Conservation (phyloP, 495 filamentous ascomycete genomes). For the Daldinia concentrica region DNA sequence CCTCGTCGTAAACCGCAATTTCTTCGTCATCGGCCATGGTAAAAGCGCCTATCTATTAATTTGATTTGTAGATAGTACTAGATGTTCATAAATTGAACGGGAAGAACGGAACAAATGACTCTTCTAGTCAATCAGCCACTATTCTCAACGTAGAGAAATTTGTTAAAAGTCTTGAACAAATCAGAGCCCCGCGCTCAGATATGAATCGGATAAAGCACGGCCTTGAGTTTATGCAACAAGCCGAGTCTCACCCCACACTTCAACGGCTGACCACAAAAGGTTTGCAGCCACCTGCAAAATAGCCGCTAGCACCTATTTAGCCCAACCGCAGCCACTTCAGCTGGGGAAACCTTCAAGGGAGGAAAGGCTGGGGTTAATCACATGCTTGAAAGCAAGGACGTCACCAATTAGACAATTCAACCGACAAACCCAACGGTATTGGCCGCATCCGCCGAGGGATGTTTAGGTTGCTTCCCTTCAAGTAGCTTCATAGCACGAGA, state of each 20-base stretch:
- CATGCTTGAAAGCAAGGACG: constrained; percentile 43
- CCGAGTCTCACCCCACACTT: constrained; percentile 22
- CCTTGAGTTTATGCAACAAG: constrained; percentile 27
- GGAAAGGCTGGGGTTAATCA: constrained; percentile 37
- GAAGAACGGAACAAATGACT: neutral
- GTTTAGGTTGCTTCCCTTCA: constrained; percentile 7
- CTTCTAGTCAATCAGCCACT: neutral
- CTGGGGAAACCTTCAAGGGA: neutral
- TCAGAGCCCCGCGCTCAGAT: constrained; percentile 32
- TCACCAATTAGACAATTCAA: constrained; percentile 38
- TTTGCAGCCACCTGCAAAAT: neutral
- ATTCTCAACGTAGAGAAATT: constrained; percentile 9
- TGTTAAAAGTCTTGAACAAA: constrained; percentile 13
- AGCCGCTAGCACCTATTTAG: neutral
- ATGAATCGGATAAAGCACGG: constrained; percentile 32
- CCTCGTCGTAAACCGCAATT: constrained; percentile 91
- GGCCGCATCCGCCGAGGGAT: constrained; percentile 46
- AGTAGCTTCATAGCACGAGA: neutral
- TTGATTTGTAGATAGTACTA: neutral
- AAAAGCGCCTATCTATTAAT: constrained; percentile 1
- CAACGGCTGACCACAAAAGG: neutral
- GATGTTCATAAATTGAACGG: neutral
- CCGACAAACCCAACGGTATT: constrained; percentile 20
- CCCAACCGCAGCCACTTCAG: constrained; percentile 27
- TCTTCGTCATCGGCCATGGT: constrained; percentile 73